phyloP scores from a whole-genome alignment of 148 eudicot genomes.

The Fallopia convolvulus region DNA sequence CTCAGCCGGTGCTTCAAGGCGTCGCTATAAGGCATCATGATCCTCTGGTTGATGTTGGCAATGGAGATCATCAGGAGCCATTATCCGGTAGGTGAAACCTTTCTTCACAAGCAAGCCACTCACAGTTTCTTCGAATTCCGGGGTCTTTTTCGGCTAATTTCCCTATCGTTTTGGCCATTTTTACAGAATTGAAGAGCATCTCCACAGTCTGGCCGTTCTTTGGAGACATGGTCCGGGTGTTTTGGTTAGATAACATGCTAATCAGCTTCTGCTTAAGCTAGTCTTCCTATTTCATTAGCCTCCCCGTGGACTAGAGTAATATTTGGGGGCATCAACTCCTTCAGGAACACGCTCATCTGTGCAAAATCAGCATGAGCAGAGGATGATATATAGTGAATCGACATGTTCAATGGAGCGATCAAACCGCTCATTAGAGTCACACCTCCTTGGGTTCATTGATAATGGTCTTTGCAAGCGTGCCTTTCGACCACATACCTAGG shows the following conservation, averaged over 20 bases:
- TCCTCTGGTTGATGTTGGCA: constrained; percentile 66
- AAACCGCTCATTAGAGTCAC: constrained; percentile 81
- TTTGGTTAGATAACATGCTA: constrained; percentile 46
- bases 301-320: constrained; percentile 39
- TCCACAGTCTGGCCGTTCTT: constrained; percentile 87
- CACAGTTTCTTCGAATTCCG: constrained; percentile 56
- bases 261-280: constrained; percentile 72
- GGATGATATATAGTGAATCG: constrained; percentile 16
- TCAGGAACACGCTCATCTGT: no score
- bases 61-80: constrained; percentile 94
- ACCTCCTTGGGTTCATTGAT: constrained; percentile 91
- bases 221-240: constrained; percentile 64
- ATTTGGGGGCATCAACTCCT: no score
- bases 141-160: constrained; percentile 69
- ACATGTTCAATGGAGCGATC: constrained; percentile 80
- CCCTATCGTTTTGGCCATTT: constrained; percentile 86
- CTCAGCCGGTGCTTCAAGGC: constrained; percentile 79
- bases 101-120: constrained; percentile 83
- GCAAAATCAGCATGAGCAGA: no score
- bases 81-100: constrained; percentile 89
- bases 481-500: constrained; percentile 92
- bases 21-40: constrained; percentile 79
- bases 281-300: constrained; percentile 91
- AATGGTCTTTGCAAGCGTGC: constrained; percentile 82
- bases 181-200: constrained; percentile 76